Evolutionary conservation across 176 grass and related monocot genomes (phyloP), one percentile per base, ranked within the genome.

Genomic region (Hsuehochloa calcarea): DNA sequence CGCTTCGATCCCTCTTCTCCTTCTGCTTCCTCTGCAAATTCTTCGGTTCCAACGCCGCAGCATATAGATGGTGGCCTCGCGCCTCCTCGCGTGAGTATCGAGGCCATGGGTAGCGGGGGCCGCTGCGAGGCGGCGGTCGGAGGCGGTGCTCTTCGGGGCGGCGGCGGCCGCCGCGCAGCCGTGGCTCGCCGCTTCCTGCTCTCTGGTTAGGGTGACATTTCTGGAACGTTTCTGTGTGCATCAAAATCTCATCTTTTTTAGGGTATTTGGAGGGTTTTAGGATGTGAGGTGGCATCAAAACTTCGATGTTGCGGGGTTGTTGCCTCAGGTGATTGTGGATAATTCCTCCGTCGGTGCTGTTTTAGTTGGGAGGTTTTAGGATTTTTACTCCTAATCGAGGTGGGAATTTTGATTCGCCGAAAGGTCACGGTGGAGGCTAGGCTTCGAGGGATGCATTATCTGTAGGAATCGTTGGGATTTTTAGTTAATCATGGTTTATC

Each of bases 101-200:
- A 86, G 79, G 83, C 65, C 86, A 9, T 70, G 78, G n/a, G 85
- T 29, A 43, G 67, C 56, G 15, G 84, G 67, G 19, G 34, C 74
- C 43, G 37, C 47, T 8, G 52, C 78, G 34, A 46, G 19, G 52
- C 65, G 78, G 19, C 78, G 56, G 5, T 4, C 69, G 4, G 69
- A 4, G n/a, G 23, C 23, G 59, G 25, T 52, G 58, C 67, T 71
- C 45, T 45, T 39, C 56, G 58, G 35, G 34, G 51, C 15, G 61
- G 83, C 43, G 31, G 80, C 65, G 0, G 61, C n/a, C n/a, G n/a
- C 83, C 13, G 43, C 25, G 25, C 64, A 82, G 45, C 79, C 84
- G 58, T 41, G 68, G 1, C 20, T 86, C 17, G 14, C 49, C 4
- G 50, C 47, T 31, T 89, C 75, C 19, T 38, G 7, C 60, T 67